Evolutionary conservation across 495 filamentous ascomycete genomes (phyloP).

Genomic region (Podospora pseudoanserina): DNA sequence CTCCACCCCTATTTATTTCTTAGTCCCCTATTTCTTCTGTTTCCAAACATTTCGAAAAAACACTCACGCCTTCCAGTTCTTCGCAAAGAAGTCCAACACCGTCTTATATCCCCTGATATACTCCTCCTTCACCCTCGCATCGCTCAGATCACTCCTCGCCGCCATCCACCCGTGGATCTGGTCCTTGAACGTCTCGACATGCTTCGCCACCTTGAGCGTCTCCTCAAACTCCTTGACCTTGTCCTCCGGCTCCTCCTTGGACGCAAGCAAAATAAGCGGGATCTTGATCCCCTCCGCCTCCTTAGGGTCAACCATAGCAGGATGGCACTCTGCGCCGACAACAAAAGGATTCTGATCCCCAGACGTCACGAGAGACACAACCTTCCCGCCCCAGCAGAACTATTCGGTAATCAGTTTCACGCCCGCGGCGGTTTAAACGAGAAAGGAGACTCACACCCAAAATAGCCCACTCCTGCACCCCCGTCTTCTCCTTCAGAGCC

Average conservation of each 20-base stretch:
- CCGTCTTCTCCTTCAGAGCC: constrained; percentile 51
- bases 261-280: constrained; percentile 63
- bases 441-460: constrained; percentile 55
- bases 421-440: background rate
- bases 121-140: constrained; percentile 65
- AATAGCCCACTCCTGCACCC: constrained; percentile 75
- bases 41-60: background rate
- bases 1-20: background rate
- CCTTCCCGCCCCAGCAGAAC: constrained; percentile 94
- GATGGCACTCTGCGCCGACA: constrained; percentile 68
- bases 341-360: constrained; percentile 61
- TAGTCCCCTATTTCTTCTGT: background rate
- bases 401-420: constrained; percentile 6
- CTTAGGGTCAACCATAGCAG: constrained; percentile 80
- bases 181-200: constrained; percentile 74
- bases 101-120: constrained; percentile 77
- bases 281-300: constrained; percentile 65
- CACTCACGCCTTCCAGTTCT: constrained; percentile 48
- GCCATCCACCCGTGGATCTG: constrained; percentile 95
- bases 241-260: constrained; percentile 60
- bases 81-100: constrained; percentile 68
- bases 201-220: constrained; percentile 61
- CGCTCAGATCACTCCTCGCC: constrained; percentile 64
- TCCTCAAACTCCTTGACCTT: constrained; percentile 70
- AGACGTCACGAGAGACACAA: constrained; percentile 55